A percentile compares a stretch with the other conserved stretches of the same genome.
phyloP scores from a whole-genome alignment of 2,329 filamentous ascomycete genomes.

The Talaromyces sp. region DNA sequence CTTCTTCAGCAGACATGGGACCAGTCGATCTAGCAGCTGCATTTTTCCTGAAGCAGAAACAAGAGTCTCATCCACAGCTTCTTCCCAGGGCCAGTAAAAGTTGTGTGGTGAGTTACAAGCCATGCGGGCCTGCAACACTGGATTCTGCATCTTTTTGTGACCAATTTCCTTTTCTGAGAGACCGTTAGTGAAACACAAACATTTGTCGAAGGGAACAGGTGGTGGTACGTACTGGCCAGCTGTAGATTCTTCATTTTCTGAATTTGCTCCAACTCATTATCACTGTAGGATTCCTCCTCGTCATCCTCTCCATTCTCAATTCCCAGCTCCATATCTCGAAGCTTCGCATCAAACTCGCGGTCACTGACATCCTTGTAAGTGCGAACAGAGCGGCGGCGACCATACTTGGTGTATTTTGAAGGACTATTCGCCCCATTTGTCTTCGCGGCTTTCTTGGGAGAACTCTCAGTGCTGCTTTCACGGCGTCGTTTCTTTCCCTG shows the following conservation, averaged over 20 bases:
- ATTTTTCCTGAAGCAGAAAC: constrained; percentile 93
- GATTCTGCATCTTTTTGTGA: constrained; percentile 89
- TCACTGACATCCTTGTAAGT: constrained; percentile 76
- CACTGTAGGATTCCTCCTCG: constrained; percentile 50
- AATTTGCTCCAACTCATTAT: constrained; percentile 61
- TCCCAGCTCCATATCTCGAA: constrained; percentile 47
- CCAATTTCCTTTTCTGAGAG: constrained; percentile 75
- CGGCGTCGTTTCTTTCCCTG: constrained; percentile 62
- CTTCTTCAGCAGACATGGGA: constrained; percentile 71
- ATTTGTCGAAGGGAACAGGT: background rate
- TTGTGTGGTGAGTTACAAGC: constrained; percentile 95
- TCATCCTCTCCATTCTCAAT: constrained; percentile 68
- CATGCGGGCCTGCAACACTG: constrained; percentile 85
- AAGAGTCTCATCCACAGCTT: constrained; percentile 74
- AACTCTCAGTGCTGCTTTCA: constrained; percentile 45
- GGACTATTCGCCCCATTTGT: constrained; percentile 78
- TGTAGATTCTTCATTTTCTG: constrained; percentile 70
- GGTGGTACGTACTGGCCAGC: constrained; percentile 66
- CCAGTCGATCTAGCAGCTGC: constrained; percentile 84
- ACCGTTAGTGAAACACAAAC: constrained; percentile 33
- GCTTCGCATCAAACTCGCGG: constrained; percentile 77
- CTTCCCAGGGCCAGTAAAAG: constrained; percentile 89
- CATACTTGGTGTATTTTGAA: constrained; percentile 51
- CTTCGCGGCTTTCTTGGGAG: constrained; percentile 71
- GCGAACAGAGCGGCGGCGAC: constrained; percentile 56